phyloP scores from a whole-genome alignment of 1,284 basidiomycete genomes.

The Rhodofomes roseus region DNA sequence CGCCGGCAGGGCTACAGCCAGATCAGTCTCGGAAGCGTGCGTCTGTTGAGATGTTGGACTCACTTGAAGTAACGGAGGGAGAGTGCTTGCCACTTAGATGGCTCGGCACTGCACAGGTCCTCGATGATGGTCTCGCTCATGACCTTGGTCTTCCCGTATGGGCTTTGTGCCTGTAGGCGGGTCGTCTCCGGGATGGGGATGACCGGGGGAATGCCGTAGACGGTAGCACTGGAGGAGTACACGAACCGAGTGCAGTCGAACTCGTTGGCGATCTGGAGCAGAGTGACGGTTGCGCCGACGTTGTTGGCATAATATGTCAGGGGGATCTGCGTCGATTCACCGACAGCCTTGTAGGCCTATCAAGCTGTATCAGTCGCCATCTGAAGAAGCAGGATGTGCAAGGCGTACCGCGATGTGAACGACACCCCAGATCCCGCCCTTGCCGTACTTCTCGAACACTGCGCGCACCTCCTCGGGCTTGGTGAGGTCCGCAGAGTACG shows the following conservation, averaged over 20 bases:
- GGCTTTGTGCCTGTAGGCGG: constrained; percentile 85
- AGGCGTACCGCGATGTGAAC: constrained; percentile 86
- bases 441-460: constrained; percentile 82
- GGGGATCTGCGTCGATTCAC: constrained; percentile 95
- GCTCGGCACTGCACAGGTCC: constrained; percentile 83
- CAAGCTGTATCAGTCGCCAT: neutral
- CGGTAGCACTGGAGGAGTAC: constrained; percentile 98
- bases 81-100: constrained; percentile 73
- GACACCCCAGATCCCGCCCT: constrained; percentile 96
- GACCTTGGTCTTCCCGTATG: constrained; percentile 94
- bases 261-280: constrained; percentile 84
- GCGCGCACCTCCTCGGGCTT: constrained; percentile 64
- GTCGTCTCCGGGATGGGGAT: constrained; percentile 97
- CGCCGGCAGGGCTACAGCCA: constrained; percentile 80
- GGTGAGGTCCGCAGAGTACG: constrained; percentile 74
- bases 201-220: constrained; percentile 90
- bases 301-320: constrained; percentile 93
- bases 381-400: neutral
- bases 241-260: constrained; percentile 85
- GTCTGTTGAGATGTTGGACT: constrained; percentile 26
- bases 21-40: constrained; percentile 6
- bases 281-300: constrained; percentile 78
- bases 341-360: constrained; percentile 96
- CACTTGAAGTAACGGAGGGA: constrained; percentile 97
- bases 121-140: constrained; percentile 92